These are phyloP conservation scores for Ceratobasidium sp. DNA, from an alignment of 1,284 basidiomycete species.

Conservation along the genomic window DNA sequence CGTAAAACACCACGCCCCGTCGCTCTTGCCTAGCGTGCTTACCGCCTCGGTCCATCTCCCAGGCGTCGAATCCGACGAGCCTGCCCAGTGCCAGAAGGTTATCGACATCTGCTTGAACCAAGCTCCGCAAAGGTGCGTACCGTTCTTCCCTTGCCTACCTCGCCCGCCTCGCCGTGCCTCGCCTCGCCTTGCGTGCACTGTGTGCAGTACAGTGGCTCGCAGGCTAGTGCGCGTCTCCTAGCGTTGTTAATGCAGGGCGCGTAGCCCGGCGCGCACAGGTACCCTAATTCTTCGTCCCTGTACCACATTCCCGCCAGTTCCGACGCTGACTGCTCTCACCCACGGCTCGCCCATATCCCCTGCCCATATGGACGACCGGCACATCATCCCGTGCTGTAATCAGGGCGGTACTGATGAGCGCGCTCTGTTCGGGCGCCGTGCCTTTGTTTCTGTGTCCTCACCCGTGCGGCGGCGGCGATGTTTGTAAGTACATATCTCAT, in stretches of 20 bases:
- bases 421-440: too few species aligned
- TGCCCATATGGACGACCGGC: slow-evolving; percentile 55
- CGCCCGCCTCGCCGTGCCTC: slow-evolving; percentile 50
- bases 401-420: too few species aligned
- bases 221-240: background rate
- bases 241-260: slow-evolving; percentile 43
- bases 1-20: too few species aligned
- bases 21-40: too few species aligned
- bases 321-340: slow-evolving; percentile 39
- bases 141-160: slow-evolving; percentile 50
- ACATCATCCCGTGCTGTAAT: too few species aligned
- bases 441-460: too few species aligned
- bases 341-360: slow-evolving; percentile 78
- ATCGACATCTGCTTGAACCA: slow-evolving; percentile 78
- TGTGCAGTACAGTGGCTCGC: slow-evolving; percentile 20
- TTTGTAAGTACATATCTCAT: too few species aligned
- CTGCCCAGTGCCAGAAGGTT: slow-evolving; percentile 71
- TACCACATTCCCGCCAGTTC: slow-evolving; percentile 20
- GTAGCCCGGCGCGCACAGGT: slow-evolving; percentile 38
- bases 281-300: slow-evolving; percentile 7
- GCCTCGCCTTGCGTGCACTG: slow-evolving; percentile 63
- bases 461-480: too few species aligned
- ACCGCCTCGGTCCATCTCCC: too few species aligned
- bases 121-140: slow-evolving; percentile 76
- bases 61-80: too few species aligned